Percentiles rank a stretch among this genome's conserved stretches.
These are phyloP conservation scores for Plasmodium cynomolgi DNA, from an alignment of 169 alveolate species.

Conservation along the genomic window DNA sequence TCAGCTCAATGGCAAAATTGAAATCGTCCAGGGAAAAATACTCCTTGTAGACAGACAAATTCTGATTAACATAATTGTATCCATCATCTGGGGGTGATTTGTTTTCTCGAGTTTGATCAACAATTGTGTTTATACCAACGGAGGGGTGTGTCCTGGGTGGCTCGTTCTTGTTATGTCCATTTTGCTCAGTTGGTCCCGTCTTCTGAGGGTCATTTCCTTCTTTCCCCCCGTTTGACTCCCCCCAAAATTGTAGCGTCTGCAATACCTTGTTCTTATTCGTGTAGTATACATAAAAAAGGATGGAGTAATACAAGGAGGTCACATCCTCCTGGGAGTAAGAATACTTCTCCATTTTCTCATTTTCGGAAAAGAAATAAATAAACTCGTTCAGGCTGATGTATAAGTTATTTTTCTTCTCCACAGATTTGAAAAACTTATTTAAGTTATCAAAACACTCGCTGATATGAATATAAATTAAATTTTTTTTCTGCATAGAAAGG, in stretches of 20 bases:
- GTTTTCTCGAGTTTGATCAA: neutral
- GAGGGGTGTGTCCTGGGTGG: neutral
- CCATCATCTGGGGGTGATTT: neutral
- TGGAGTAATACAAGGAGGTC: constrained; percentile 38
- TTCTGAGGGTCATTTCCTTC: neutral
- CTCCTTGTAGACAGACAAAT: constrained; percentile 35
- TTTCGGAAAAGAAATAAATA: constrained; percentile 46
- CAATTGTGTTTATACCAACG: neutral
- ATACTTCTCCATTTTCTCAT: constrained; percentile 37
- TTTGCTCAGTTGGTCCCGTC: neutral
- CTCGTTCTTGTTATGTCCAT: neutral
- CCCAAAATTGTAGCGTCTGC: constrained; percentile 19
- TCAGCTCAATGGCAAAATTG: constrained; percentile 59
- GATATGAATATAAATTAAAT: constrained; percentile 55
- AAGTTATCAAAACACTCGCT: constrained; percentile 43
- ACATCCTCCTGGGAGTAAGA: constrained; percentile 41
- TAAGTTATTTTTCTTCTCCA: constrained; percentile 45
- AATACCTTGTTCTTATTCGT: constrained; percentile 57
- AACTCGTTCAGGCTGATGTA: constrained; percentile 61
- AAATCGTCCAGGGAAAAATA: constrained; percentile 64
- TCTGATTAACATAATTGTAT: neutral
- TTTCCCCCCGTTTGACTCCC: neutral
- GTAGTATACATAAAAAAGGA: constrained; percentile 59
- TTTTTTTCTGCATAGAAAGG: constrained; percentile 33
- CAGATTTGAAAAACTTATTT: constrained; percentile 30